Conservation (phyloP, 2,329 filamentous ascomycete genomes). For the Cryphonectria radicalis region DNA sequence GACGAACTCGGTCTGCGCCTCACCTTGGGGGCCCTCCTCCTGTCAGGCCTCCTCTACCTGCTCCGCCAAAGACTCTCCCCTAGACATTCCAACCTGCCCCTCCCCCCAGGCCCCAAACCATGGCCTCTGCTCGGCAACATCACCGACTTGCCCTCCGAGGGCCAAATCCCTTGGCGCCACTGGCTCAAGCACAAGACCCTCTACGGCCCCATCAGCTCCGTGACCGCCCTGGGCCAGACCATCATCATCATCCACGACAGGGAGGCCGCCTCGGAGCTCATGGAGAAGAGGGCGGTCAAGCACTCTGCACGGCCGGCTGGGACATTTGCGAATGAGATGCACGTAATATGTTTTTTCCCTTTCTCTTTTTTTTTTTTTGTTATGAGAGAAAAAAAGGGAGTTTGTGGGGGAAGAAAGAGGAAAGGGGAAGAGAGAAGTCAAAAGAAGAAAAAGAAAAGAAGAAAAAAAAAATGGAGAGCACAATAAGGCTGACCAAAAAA, state of each 20-base stretch:
- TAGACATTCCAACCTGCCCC: background rate
- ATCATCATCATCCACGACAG: constrained; percentile 46
- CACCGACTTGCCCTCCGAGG: constrained; percentile 47
- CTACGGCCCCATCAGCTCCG: constrained; percentile 45
- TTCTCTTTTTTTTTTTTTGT: background rate
- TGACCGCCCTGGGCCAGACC: constrained; percentile 46
- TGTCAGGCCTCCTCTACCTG: background rate
- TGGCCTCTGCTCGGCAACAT: constrained; percentile 56
- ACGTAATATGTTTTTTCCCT: background rate
- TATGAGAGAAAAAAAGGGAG: background rate
- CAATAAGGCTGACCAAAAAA: background rate
- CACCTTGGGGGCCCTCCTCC: background rate
- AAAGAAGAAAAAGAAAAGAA: too few species aligned
- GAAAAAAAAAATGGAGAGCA: background rate
- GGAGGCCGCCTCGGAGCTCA: constrained; percentile 8
- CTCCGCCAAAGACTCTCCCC: background rate
- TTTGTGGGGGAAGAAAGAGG: too few species aligned
- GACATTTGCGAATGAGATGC: constrained; percentile 23
- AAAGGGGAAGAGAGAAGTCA: background rate
- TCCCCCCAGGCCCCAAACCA: constrained; percentile 54
- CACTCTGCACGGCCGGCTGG: constrained; percentile 12
- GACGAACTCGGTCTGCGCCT: background rate
- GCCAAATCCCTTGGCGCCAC: constrained; percentile 43
- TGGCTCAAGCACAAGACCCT: constrained; percentile 46
- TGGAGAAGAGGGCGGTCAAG: constrained; percentile 15